Base-by-base conservation (phyloP, 352 stramenopile genomes). In the Phytophthora pluvialis region DNA sequence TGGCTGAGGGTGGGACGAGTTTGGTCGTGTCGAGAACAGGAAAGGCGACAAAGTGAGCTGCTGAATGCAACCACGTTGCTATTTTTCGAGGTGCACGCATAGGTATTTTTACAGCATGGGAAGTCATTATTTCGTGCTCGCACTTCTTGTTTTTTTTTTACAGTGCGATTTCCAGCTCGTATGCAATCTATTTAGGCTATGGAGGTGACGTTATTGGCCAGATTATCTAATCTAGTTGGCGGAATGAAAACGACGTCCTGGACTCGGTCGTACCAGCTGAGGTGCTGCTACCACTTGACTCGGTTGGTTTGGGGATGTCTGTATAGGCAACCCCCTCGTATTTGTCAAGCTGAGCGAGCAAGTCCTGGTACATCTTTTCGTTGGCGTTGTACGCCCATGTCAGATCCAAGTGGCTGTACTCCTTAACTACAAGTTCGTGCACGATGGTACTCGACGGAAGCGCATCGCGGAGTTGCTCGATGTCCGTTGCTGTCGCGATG, bases 341-440 rank as follows among this genome's bases (percentile, higher is more conserved):
- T 35, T 70, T 60, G 28, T 74, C 58, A 36, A 87, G 69, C 21
- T 83, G 67, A 10, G 43, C 21, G 9, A 87, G 58, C 31, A 87
- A 64, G 13, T 81, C 70, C 29, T 77, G 50, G 50, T 87, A 87
- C 36, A 87, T 53, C 18, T 65, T 75, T 49, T 80, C 64, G 25
- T 67, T 69, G 26, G 57, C 65, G 33, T 86, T 83, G 62, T 60
- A 74, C 11, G 73, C 73, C 75, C 75, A 87, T 13, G 73, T 80
- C 32, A 83, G 76, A 60, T 87, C 78, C 13, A 85, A 53, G 45
- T 87, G 78, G 43, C 81, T 85, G 68, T 80, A 81, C 18, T 68
- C 42, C 12, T 79, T 47, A 32, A 83, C 53, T 15, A 65, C 36
- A 44, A 73, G 67, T n/a, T 85, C 78, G 10, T 62, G 61, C 4